Conservation (phyloP, 305 asterid species). For the Withania somnifera region DNA sequence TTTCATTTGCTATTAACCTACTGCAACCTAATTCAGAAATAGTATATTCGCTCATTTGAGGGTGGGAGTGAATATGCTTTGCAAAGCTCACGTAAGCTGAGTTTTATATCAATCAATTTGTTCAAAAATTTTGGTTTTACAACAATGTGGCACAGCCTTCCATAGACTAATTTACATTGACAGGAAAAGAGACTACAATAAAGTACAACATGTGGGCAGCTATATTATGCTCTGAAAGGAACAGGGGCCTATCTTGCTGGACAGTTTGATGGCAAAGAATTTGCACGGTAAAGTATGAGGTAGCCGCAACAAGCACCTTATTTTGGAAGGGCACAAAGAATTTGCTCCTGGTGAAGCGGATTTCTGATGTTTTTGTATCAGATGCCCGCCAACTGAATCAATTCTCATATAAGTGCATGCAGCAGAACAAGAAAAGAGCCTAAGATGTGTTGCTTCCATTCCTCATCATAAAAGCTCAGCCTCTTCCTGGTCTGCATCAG, state of each 20-base stretch:
- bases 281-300: not conserved
- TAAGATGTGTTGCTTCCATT: not conserved
- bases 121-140: not conserved
- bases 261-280: not conserved
- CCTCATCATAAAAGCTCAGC: constrained; percentile 43
- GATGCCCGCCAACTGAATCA: not conserved
- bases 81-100: too few species aligned
- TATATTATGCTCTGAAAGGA: not conserved
- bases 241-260: not conserved
- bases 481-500: constrained; percentile 78
- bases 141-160: not conserved
- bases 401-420: not conserved
- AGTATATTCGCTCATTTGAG: too few species aligned
- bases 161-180: not conserved
- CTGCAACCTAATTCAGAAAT: too few species aligned
- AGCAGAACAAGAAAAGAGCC: not conserved
- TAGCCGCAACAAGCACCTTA: not conserved
- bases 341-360: not conserved
- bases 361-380: not conserved
- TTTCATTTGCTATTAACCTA: too few species aligned
- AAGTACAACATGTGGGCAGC: not conserved
- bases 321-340: not conserved
- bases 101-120: not conserved
- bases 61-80: too few species aligned
- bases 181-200: not conserved